Conservation (phyloP, 805 yeast genomes). For the Barnettozyma siamensis region DNA sequence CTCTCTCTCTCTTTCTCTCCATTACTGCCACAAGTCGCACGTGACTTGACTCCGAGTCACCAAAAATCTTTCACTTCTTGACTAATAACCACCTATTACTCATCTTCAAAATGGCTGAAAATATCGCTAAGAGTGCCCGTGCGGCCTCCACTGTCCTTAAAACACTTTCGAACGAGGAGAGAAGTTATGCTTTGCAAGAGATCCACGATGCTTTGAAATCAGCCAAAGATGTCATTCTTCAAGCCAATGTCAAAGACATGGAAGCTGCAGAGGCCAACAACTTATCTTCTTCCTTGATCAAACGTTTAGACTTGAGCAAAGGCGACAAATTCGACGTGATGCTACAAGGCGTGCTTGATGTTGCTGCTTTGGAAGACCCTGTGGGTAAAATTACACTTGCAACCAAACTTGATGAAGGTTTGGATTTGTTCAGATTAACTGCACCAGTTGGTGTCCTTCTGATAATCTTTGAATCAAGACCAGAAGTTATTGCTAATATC, state of each 20-base stretch:
- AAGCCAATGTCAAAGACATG: conserved; percentile 73
- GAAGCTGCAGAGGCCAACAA: conserved; percentile 56
- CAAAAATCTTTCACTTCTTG: not conserved
- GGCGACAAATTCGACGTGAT: conserved; percentile 86
- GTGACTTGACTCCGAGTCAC: too few species aligned
- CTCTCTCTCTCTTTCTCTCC: too few species aligned
- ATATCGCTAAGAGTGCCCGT: conserved; percentile 76
- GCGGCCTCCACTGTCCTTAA: conserved; percentile 79
- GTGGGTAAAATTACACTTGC: conserved; percentile 85
- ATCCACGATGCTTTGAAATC: conserved; percentile 65
- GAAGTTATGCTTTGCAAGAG: conserved; percentile 66
- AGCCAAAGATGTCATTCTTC: conserved; percentile 55
- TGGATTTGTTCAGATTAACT: conserved; percentile 74
- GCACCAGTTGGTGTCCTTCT: conserved; percentile 93
- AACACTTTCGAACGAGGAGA: conserved; percentile 63
- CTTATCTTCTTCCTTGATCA: conserved; percentile 66
- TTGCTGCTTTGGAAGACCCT: conserved; percentile 84
- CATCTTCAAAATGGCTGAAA: conserved; percentile 42
- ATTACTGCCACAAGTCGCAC: too few species aligned
- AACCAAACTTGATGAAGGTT: conserved; percentile 82
- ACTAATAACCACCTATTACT: not conserved
- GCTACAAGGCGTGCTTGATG: conserved; percentile 93
- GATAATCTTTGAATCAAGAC: conserved; percentile 93
- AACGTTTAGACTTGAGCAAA: conserved; percentile 75
- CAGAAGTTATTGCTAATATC: conserved; percentile 97